Base-by-base conservation (phyloP, 192 early-diverging fungal species). In the Lunasporangiospora selenospora region DNA sequence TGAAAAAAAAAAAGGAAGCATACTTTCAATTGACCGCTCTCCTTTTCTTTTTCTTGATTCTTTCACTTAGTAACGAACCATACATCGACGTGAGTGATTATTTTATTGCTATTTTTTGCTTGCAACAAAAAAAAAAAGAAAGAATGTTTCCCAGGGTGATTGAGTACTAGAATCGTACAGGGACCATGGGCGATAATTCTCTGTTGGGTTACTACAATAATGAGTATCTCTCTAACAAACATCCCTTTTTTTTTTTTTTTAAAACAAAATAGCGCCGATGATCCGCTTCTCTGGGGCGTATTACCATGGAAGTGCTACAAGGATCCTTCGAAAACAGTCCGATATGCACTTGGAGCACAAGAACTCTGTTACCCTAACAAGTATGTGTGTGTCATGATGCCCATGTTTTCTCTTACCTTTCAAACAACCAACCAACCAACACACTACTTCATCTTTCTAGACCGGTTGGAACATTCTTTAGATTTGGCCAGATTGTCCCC, bases 301-400 rank as follows among this genome's bases (percentile, higher is more conserved):
- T 58, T 93, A 51, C 90, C 90, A 10, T 53, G 78, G 53, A 80
- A 67, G n/a, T 80, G 81, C 39, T 75, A 83, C 6, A 75, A 66
- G 56, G 57, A 66, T 31, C 80, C 77, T 1, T 64, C 83, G 6
- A 56, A 77, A 24, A 67, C 76, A 2, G 80, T 89, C 75, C 86
- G 95, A 37, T 95, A 92, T 91, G 88, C 90, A 7, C 77, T 97
- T 36, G 92, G 93, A n/a, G 93, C 95, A 7, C 86, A 86, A 51
- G 93, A 97, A 61, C 86, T 95, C 19, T 90, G 92, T 44, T 97
- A 89, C 78, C 87, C 80, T 24, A 91, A 82, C 66, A 76, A 83
- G 81, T 92, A 79, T 65, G 77, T 77, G 32, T 43, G 16, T 42
- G 41, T 3, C 41, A 42, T 42, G 51, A 24, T 26, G 27, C 13